Evolutionary conservation across 805 yeast species (phyloP).

Genomic region (Sporopachydermia lactativora): DNA sequence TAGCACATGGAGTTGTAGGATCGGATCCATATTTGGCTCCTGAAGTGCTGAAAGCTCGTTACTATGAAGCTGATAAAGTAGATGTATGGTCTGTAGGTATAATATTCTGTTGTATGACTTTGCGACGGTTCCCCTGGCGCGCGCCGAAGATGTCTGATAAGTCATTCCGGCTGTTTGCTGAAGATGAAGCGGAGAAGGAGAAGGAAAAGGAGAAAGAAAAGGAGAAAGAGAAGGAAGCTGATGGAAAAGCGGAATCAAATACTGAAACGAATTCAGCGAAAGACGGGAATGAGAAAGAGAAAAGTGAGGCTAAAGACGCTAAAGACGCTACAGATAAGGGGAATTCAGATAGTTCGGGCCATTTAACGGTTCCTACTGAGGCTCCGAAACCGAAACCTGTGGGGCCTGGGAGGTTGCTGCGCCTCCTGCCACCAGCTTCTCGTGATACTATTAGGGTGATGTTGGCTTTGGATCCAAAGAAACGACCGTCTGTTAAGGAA

Average conservation of each 20-base stretch:
- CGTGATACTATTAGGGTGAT: slow-evolving; percentile 47
- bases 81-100: slow-evolving; percentile 94
- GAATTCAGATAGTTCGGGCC: too few species aligned
- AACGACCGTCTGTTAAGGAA: slow-evolving; percentile 46
- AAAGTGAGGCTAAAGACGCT: background rate
- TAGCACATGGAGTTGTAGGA: slow-evolving; percentile 81
- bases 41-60: slow-evolving; percentile 47
- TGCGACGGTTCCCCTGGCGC: slow-evolving; percentile 91
- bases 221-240: background rate
- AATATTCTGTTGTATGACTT: slow-evolving; percentile 79
- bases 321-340: too few species aligned
- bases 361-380: background rate
- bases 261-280: slow-evolving; percentile 3
- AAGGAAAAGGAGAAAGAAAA: slow-evolving; percentile 14
- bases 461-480: slow-evolving; percentile 44
- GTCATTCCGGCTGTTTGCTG: slow-evolving; percentile 56
- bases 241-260: slow-evolving; percentile 3
- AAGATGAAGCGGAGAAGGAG: slow-evolving; percentile 17
- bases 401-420: slow-evolving; percentile 63
- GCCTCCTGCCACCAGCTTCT: slow-evolving; percentile 55
- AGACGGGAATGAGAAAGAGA: slow-evolving; percentile 4
- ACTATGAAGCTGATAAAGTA: slow-evolving; percentile 75
- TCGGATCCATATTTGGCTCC: slow-evolving; percentile 95
- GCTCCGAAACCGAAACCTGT: slow-evolving; percentile 9
- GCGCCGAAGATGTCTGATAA: slow-evolving; percentile 69